These are phyloP conservation scores for Chalciporus pseudorubinellus DNA, from an alignment of 768 basidiomycete species.

Conservation along the genomic window DNA sequence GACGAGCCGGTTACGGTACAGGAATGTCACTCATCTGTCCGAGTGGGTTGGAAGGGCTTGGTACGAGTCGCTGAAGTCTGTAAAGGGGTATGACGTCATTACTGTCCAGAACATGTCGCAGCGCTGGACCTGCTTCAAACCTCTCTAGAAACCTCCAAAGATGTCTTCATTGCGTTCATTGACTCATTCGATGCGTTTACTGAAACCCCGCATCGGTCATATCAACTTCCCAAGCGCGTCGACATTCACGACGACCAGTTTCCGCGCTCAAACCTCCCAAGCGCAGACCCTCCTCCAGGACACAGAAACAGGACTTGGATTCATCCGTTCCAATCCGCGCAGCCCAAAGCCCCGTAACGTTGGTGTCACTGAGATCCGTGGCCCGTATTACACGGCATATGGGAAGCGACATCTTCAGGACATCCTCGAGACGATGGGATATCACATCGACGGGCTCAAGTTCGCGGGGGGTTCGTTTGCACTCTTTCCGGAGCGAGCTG, in stretches of 20 bases:
- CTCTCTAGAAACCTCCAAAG: neutral
- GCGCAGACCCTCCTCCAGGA: slow-evolving; percentile 11
- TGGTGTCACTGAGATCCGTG: slow-evolving; percentile 45
- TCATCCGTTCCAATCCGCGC: slow-evolving; percentile 26
- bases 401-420: slow-evolving; percentile 42
- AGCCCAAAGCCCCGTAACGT: slow-evolving; percentile 34
- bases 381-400: slow-evolving; percentile 44
- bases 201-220: neutral
- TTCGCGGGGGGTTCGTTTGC: slow-evolving; percentile 44
- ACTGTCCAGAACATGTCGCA: neutral
- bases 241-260: neutral
- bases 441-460: slow-evolving; percentile 45
- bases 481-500: slow-evolving; percentile 40
- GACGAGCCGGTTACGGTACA: too few species aligned
- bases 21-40: too few species aligned
- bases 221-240: neutral
- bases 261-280: neutral
- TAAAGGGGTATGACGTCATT: neutral
- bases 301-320: slow-evolving; percentile 11
- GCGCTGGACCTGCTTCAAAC: neutral
- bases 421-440: slow-evolving; percentile 40
- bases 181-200: neutral
- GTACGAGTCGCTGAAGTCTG: neutral
- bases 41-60: too few species aligned
- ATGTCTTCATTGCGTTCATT: neutral